Evolutionary conservation across 2,329 filamentous ascomycete genomes (phyloP).

Genomic region (Hymenoscyphus salicellus): DNA sequence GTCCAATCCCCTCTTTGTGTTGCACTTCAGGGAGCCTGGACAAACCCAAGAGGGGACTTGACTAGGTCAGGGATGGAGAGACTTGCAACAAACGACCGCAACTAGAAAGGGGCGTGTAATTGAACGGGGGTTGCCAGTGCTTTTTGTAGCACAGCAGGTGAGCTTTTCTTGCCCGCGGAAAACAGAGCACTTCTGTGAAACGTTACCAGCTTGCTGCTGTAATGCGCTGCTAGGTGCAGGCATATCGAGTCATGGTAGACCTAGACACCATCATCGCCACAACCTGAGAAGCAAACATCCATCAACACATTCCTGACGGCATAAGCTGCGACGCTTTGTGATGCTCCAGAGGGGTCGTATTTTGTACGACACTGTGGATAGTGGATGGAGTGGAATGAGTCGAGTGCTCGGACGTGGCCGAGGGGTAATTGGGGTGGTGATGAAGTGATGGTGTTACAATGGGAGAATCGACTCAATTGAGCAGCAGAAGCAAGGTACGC

Average conservation of each 20-base stretch:
- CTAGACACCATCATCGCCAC: not conserved
- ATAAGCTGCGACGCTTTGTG: not conserved
- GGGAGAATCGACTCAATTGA: not conserved
- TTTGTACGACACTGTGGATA: not conserved
- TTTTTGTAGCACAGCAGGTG: slow-evolving; percentile 1
- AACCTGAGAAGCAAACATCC: not conserved
- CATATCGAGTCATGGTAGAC: slow-evolving; percentile 4
- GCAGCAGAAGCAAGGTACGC: not conserved
- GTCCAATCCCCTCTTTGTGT: not conserved
- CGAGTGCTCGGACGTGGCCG: not conserved
- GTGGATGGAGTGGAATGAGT: not conserved
- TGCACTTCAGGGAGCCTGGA: not conserved
- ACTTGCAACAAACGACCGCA: not conserved
- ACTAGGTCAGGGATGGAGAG: slow-evolving; percentile 1
- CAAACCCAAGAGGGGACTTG: not conserved
- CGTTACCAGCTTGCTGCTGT: slow-evolving; percentile 3
- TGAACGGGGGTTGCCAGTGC: not conserved
- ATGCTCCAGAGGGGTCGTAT: not conserved
- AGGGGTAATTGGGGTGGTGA: not conserved
- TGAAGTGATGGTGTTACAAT: not conserved
- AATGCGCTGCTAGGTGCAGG: slow-evolving; percentile 2
- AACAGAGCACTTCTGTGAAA: not conserved
- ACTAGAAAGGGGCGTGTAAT: not conserved
- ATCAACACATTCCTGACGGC: not conserved
- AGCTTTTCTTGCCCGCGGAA: not conserved